Base-by-base conservation (phyloP, 140 eudicot species). In the Stevia rebaudiana region DNA sequence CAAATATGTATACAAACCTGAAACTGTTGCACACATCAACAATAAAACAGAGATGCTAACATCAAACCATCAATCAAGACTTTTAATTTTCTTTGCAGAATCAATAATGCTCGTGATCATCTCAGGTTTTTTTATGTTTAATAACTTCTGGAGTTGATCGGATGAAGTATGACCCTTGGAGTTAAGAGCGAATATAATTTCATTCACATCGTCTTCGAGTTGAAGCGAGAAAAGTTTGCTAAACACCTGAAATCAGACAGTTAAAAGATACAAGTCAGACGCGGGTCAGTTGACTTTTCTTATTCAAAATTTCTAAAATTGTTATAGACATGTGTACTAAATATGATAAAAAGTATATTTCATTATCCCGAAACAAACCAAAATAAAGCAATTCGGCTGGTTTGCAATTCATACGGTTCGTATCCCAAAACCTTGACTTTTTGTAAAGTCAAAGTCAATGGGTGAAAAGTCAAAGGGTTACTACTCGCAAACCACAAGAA, bases 201-300 rank as follows among this genome's bases (percentile, higher is more conserved):
- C 98, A 67, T 88, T 87, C n/a, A 88, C 89, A 72, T 92, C 98
- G 74, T 88, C 94, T 71, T 88, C 89, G 11, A 88, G 94, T 74
- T 85, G 79, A 61, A 92, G 95, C 63, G 39, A 68, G 63, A 74
- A 92, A 42, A 88, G 74, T 70, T 79, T 74, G 67, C 79, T 59
- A 33, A 92, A 88, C 24, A 92, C 95, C 98, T 92, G 92, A 68
- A 82, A 69, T 23, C 19, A 68, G 18, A 43, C 8, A 54, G 16
- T 55, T 40, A 40, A 68, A 13, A 30, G 21, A 25, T 15, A 37
- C n/a, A 19, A 39, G 35, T 22, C 24, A 1, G 37, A 10, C 4
- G 5, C 0, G 19, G 60, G 37, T 12, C 2, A 7, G 5, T 52
- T 52, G 37, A 52, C 60, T 11, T 15, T 55, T 55, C 19, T 8